Evolutionary conservation across 2,329 filamentous ascomycete genomes (phyloP), one percentile per base, ranked within the genome.

Genomic region (Paraconiothyrium brasiliense): DNA sequence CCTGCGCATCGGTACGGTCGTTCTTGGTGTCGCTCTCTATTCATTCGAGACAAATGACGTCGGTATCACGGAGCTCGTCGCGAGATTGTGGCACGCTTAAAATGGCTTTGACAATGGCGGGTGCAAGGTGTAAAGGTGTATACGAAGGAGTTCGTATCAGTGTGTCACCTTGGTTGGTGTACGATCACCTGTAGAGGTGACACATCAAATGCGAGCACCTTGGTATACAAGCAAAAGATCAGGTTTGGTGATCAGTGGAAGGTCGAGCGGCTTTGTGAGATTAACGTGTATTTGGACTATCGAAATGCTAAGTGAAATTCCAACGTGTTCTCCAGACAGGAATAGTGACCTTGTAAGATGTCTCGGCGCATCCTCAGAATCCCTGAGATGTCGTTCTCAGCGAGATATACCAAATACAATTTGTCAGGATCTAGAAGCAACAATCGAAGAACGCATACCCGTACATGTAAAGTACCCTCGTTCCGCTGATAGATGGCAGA

Each of bases 1-100:
- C 41, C 87, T 98, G 66, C 93, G 94, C 75, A 82, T 85, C 49
- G 89, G 87, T 62, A 97, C 96, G 11, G 84, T 94, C 61, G 83
- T 92, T 56, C 92, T 94, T 65, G 93, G 92, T 54, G 86, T 97
- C 68, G 94, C 94, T 60, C 86, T 98, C 75, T 99, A 99, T 83
- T 94, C 98, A 81, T 98, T 98, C 74, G 95, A 99, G 89, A 99
- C 95, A 35, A 98, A 97, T 77, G 95, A 99, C 71, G 93, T 99
- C 56, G 95, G 95, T 68, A 80, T 99, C 62, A 97, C 93, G 9
- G 94, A 97, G 85, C 90, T 90, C 35, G 85, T 97, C 69, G 93
- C 91, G 86, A 88, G 91, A 77, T 84, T 98, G 65, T 99, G 95
- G 95, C 92, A 86, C 75, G 94, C 95, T 74, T 92, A 79, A 67